A percentile compares a stretch with the other conserved stretches of the same genome.
Conservation (phyloP, 495 filamentous ascomycete species). For the Trichoderma reesei region DNA sequence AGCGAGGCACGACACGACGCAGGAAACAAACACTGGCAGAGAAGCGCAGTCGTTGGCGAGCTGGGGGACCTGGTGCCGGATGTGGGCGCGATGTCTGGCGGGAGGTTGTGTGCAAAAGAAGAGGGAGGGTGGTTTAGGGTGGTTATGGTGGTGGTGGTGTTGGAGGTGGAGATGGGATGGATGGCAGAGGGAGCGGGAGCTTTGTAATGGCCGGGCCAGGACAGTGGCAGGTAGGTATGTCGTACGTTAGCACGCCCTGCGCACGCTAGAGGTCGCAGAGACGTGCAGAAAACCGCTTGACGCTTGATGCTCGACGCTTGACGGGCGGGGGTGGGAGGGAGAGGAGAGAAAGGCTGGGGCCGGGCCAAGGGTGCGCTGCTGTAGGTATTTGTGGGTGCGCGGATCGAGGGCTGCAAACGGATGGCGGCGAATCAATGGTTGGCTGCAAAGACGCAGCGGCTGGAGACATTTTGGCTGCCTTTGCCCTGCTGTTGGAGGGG, state of each 20-base stretch:
- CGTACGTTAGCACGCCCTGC: conserved; percentile 4
- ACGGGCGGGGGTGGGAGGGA: conserved; percentile 9
- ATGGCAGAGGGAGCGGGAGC: conserved; percentile 6
- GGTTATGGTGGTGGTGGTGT: conserved; percentile 15
- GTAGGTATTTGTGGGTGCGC: not conserved
- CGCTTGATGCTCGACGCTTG: too few species aligned
- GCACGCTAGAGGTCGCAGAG: conserved; percentile 6
- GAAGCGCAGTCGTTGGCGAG: not conserved
- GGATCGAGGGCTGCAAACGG: conserved; percentile 5
- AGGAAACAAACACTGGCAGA: not conserved
- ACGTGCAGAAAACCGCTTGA: not conserved
- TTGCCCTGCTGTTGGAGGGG: not conserved
- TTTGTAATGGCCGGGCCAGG: conserved; percentile 15
- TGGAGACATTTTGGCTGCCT: not conserved
- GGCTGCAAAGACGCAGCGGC: conserved; percentile 8
- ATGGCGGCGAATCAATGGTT: conserved; percentile 3
- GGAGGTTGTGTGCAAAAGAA: conserved; percentile 8
- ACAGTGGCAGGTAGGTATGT: conserved; percentile 12
- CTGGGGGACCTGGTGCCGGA: conserved; percentile 9
- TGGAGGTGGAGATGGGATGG: conserved; percentile 8
- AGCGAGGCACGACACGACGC: not conserved
- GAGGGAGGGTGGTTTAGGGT: conserved; percentile 9
- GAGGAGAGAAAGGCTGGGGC: not conserved
- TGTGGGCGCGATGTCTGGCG: conserved; percentile 7
- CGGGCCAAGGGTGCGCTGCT: not conserved